Base-by-base conservation (phyloP, 2,329 filamentous ascomycete genomes). In the Colletotrichum karsti region DNA sequence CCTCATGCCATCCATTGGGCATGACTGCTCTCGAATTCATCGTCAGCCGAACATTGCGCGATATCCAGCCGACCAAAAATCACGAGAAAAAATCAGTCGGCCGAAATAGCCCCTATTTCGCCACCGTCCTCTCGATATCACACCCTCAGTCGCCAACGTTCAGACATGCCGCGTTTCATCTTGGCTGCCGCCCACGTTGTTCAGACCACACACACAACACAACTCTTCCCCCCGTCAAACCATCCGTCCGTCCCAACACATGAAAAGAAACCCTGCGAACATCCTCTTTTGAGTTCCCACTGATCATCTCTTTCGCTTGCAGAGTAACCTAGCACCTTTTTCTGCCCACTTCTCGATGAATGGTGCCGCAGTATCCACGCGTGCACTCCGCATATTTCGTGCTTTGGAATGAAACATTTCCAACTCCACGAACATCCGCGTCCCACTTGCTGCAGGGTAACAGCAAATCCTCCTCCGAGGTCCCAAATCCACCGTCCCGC, bases 151-250 rank as follows among this genome's bases (percentile, higher is more conserved):
- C 60, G 24, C 13, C 59, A 37, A 37, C 33, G 37, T 59, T 65
- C 68, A 70, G 68, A 70, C 68, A 55, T 30, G 65, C 56, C 42
- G 60, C 42, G 68, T 70, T 69, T 70, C 68, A 69, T 54, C 63
- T 42, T 10, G 30, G n/a, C 46, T 55, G 41, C 46, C 30, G 33
- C 58, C 54, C 46, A 64, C 54, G 39, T 54, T 63, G 51, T 60
- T 59, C 60, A 59, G 65, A 59, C 65, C 65, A 55, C 24, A 51
- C 57, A 55, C 18, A 41, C 44, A 37, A 46, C 24, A 51, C 46
- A n/a, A 33, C 26, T 51, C 10, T 28, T 26, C 15, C n/a, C 44
- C 33, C 20, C 30, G 41, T 57, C 41, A 26, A 24, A 30, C 30
- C 30, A 26, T 46, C 57, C 30, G 22, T 65, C 65, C 46, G 61